Evolutionary conservation across 306 rosid genomes (phyloP), one percentile per base, ranked within the genome.

Genomic region (Neltuma alba): DNA sequence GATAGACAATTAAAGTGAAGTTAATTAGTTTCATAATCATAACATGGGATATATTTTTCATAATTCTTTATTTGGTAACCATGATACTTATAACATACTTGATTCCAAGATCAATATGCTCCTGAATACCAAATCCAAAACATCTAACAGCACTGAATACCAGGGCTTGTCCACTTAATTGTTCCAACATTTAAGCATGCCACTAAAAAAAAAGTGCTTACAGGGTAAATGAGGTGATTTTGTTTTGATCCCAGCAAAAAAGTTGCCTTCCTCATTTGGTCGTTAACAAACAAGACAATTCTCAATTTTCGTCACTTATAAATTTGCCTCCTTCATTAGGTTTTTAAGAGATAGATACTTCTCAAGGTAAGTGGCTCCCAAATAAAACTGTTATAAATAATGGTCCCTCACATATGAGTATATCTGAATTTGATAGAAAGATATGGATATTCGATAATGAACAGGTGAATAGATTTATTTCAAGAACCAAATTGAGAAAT

Each of bases 111-210:
- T 89, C 92, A 58, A 89, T 89, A 80, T 89, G 92, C 82, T 89
- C 91, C 75, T 91, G 92, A 72, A 88, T 89, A 69, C 93, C 97
- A 54, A 91, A 91, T 45, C 91, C 93, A 54, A 91, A 89, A 62
- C 92, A 91, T n/a, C n/a, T n/a, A n/a, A n/a, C n/a, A n/a, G n/a
- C n/a, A n/a, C n/a, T n/a, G 76, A 91, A 89, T 38, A 91, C 91
- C 0, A 91, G 92, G 34, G 72, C n/a, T 83, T 91, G 96, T 21
- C 96, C 90, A 37, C 92, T 89, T 61, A 91, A 80, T 76, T 91
- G 95, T 80, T 89, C 91, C 76, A 89, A 77, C 74, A 91, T 89
- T 89, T 85, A 44, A 28, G 5, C 42, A 18, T 16, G 48, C 18
- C 38, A 31, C 0, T 1, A 1, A 27, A 48, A 9, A 11, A 15